Evolutionary conservation across 805 yeast genomes (phyloP).

Genomic region (Saturnispora silvae): DNA sequence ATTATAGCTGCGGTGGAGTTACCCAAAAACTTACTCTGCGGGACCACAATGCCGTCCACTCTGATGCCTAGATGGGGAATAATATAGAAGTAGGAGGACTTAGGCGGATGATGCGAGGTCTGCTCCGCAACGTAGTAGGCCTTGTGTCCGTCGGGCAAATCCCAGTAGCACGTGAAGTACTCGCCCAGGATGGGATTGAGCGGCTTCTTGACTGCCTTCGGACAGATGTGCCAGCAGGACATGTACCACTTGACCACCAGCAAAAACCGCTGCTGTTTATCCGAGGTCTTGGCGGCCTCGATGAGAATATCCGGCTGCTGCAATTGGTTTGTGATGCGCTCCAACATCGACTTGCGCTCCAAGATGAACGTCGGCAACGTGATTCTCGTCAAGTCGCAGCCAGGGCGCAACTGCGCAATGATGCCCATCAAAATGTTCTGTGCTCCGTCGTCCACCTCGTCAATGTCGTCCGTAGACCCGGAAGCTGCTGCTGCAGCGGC

Average conservation of each 20-base stretch:
- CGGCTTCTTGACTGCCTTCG: conserved; percentile 96
- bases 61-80: conserved; percentile 73
- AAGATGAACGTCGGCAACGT: conserved; percentile 92
- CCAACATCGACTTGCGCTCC: conserved; percentile 93
- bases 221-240: conserved; percentile 96
- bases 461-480: conserved; percentile 59
- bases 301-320: conserved; percentile 69
- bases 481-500: too few species aligned
- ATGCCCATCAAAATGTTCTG: conserved; percentile 81
- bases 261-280: conserved; percentile 53
- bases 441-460: conserved; percentile 85
- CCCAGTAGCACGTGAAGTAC: conserved; percentile 87
- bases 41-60: conserved; percentile 82
- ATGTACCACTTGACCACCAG: conserved; percentile 80
- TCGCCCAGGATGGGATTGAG: conserved; percentile 93
- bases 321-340: conserved; percentile 82
- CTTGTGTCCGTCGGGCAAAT: conserved; percentile 49
- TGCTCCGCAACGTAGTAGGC: conserved; percentile 90
- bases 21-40: conserved; percentile 82
- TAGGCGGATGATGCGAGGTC: conserved; percentile 98
- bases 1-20: conserved; percentile 95
- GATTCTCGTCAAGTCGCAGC: conserved; percentile 79
- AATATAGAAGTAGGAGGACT: conserved; percentile 83
- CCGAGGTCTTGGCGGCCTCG: conserved; percentile 50
- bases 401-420: conserved; percentile 85